These are phyloP conservation scores for Kwoniella sp. DNA, from an alignment of 768 basidiomycete genomes.

Conservation along the genomic window DNA sequence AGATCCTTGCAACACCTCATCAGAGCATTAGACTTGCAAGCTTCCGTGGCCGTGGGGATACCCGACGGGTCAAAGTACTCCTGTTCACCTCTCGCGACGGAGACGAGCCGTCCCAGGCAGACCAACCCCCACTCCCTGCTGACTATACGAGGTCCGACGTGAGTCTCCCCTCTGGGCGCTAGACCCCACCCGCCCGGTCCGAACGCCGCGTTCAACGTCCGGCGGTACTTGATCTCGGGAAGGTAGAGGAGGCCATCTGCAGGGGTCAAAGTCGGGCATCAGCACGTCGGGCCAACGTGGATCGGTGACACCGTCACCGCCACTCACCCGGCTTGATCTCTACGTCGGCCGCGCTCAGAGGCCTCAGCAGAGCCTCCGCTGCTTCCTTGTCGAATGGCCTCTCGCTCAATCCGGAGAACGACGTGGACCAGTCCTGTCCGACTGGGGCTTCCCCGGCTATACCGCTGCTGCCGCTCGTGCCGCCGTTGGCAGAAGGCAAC, in stretches of 20 bases:
- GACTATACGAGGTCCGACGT: conserved; percentile 79
- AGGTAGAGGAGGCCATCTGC: conserved; percentile 89
- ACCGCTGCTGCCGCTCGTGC: not conserved
- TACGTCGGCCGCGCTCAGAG: conserved; percentile 70
- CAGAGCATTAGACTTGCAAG: conserved; percentile 90
- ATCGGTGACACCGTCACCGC: not conserved
- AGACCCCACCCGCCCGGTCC: conserved; percentile 97
- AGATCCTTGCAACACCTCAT: conserved; percentile 98
- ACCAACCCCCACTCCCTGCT: conserved; percentile 92
- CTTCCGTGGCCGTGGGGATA: conserved; percentile 88
- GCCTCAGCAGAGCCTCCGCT: conserved; percentile 66
- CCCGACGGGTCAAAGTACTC: conserved; percentile 90
- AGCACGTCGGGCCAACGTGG: no score
- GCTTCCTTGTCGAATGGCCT: conserved; percentile 73
- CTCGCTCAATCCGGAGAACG: conserved; percentile 73
- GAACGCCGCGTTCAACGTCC: conserved; percentile 85
- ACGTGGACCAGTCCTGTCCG: conserved; percentile 69
- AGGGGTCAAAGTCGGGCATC: not conserved
- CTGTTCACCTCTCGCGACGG: conserved; percentile 88
- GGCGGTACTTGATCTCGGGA: conserved; percentile 93
- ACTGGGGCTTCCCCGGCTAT: conserved; percentile 9
- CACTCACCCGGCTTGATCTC: conserved; percentile 87
- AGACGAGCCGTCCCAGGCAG: conserved; percentile 86
- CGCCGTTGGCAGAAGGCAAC: conserved; percentile 5
- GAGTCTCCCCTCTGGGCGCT: conserved; percentile 86